Conservation (phyloP, 352 stramenopile genomes). For the Saprolegnia parasitica region DNA sequence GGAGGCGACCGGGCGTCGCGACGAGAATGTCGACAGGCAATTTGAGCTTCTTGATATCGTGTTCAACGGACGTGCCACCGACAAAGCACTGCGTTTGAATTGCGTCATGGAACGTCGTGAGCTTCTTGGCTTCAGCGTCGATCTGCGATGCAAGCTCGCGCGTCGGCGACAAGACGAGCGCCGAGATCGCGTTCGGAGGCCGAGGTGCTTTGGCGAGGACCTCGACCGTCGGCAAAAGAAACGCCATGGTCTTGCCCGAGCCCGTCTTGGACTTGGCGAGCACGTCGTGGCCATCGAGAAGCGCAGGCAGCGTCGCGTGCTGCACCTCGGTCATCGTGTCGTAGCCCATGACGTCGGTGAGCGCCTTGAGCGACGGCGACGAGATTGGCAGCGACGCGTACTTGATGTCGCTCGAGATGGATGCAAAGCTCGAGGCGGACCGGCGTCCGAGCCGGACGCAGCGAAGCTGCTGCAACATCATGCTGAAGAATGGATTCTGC, state of each 20-base stretch:
- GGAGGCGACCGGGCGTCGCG: slow-evolving; percentile 92
- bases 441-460: too few species aligned
- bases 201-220: slow-evolving; percentile 50
- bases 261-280: slow-evolving; percentile 88
- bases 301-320: slow-evolving; percentile 70
- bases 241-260: slow-evolving; percentile 89
- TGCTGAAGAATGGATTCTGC: too few species aligned
- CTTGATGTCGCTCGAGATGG: slow-evolving; percentile 50
- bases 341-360: slow-evolving; percentile 81
- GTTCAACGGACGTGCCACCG: slow-evolving; percentile 88
- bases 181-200: slow-evolving; percentile 45
- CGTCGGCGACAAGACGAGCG: slow-evolving; percentile 87
- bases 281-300: slow-evolving; percentile 81
- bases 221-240: slow-evolving; percentile 84
- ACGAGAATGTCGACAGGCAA: slow-evolving; percentile 89
- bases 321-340: slow-evolving; percentile 88
- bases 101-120: slow-evolving; percentile 80
- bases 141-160: slow-evolving; percentile 91
- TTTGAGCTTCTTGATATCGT: slow-evolving; percentile 44
- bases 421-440: background rate
- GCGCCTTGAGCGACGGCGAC: slow-evolving; percentile 52
- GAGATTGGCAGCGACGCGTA: slow-evolving; percentile 58
- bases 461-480: too few species aligned
- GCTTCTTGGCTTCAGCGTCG: slow-evolving; percentile 74
- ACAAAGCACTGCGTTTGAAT: slow-evolving; percentile 61